These are phyloP conservation scores for Paracoccidioides brasiliensis DNA, from an alignment of 2,329 filamentous ascomycete species.

Conservation along the genomic window DNA sequence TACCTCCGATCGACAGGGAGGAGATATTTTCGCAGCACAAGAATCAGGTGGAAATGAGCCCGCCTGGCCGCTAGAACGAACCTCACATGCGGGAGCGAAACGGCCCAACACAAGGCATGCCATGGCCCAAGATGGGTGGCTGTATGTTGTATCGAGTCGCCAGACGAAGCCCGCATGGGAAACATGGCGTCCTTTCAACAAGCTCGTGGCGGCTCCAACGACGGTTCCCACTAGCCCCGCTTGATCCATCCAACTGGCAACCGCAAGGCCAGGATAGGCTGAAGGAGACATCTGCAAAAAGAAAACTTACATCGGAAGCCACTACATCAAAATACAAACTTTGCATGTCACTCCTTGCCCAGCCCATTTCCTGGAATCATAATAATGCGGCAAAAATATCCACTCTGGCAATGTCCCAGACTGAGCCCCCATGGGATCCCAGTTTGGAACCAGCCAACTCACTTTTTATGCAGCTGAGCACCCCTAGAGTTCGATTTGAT, in stretches of 20 bases:
- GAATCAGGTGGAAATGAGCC: background rate
- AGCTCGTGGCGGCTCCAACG: constrained; percentile 4
- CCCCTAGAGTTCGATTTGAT: background rate
- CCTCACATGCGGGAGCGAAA: background rate
- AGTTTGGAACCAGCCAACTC: background rate
- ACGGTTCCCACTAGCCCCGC: background rate
- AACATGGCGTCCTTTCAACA: background rate
- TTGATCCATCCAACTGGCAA: background rate
- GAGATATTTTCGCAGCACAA: background rate
- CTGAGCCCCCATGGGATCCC: background rate
- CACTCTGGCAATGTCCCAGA: background rate
- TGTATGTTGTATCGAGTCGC: constrained; percentile 3
- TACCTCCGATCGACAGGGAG: background rate
- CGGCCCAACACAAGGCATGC: background rate
- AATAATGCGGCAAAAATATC: background rate
- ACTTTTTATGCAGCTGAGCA: background rate
- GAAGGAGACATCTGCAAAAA: background rate
- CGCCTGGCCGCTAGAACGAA: background rate
- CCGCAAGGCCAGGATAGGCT: background rate
- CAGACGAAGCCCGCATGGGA: background rate
- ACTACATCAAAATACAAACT: constrained; percentile 2
- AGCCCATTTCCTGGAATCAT: background rate
- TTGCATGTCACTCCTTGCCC: background rate
- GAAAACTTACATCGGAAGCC: background rate
- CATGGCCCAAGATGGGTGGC: background rate